A percentile compares a stretch with the other conserved stretches of the same genome.
phyloP scores from a whole-genome alignment of 2,329 filamentous ascomycete species.

The Fusarium incarnatum region DNA sequence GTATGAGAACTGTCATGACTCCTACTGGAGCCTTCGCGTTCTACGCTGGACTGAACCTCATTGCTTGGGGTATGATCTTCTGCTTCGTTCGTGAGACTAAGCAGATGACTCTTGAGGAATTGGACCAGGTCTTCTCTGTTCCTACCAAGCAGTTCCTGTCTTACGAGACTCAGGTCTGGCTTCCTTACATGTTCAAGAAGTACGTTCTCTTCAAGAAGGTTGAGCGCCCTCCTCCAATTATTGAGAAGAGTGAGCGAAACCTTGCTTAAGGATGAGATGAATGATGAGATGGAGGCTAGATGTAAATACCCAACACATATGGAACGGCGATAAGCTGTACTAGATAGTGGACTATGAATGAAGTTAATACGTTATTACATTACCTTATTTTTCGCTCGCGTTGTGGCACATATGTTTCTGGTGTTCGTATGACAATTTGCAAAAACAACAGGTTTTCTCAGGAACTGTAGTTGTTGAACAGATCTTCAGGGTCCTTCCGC shows the following conservation, averaged over 20 bases:
- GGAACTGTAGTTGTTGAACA: not conserved
- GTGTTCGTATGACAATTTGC: rapidly evolving
- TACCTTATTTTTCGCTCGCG: not conserved
- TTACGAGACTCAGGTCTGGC: constrained; percentile 47
- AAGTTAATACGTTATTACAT: not conserved
- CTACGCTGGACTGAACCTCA: constrained; percentile 67
- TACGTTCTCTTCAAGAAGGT: constrained; percentile 19
- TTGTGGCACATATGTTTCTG: not conserved
- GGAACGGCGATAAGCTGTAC: not conserved
- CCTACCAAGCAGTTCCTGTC: constrained; percentile 56
- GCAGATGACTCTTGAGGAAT: constrained; percentile 62
- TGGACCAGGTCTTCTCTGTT: constrained; percentile 63
- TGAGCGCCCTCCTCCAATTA: constrained; percentile 8
- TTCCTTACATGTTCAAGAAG: constrained; percentile 41
- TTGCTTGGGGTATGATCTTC: constrained; percentile 67
- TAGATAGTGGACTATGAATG: not conserved
- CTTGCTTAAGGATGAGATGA: not conserved
- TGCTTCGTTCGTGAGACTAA: constrained; percentile 64
- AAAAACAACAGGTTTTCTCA: not conserved
- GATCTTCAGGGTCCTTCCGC: not conserved
- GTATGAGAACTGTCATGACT: constrained; percentile 53
- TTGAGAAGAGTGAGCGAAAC: constrained; percentile 21
- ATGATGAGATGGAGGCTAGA: not conserved
- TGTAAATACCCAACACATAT: not conserved
- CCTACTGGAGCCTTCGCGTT: constrained; percentile 58